Evolutionary conservation across 1,284 basidiomycete species (phyloP), one percentile per base, ranked within the genome.

Genomic region (Pseudozyma sp.): DNA sequence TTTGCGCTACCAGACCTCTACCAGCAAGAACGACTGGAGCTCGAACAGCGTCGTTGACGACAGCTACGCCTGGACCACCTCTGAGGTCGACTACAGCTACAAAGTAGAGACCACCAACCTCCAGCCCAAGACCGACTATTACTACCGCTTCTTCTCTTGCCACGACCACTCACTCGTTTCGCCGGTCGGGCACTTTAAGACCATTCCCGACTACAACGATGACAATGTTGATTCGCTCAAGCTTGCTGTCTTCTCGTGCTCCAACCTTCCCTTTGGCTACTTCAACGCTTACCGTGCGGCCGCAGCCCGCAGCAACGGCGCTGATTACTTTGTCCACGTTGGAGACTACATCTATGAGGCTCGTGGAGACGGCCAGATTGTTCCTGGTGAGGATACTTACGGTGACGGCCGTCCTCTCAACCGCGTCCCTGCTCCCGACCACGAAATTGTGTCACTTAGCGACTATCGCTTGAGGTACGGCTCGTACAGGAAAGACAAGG

Each of bases 221-320:
- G 58, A 68, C 12, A 34, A 52, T 12, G 87, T 88, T 19, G 88
- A 89, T 62, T 87, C 87, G 11, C 75, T 90, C 36, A 88, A 87
- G 2, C 73, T 90, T 3, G 89, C 89, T 2, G 89, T 90, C 3
- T 90, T 90, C 81, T 90, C 89, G 7, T 90, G 89, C 77, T 89
- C 89, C 19, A 89, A 88, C 61, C 88, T 87, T 43, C 77, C 74
- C 40, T 78, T 81, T 87, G 90, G 91, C 0, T 91, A 87, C 83
- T 91, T 91, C 87, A 91, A 91, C 79, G 90, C 90, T 13, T 92
- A 91, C 79, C 86, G 88, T 51, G 89, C 89, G 1, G 88, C 89
- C 19, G 88, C 88, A 58, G 70, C 70, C 12, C 89, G 89, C 71
- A 59, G 64, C 10, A 88, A 89, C 25, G 25, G 25, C 12, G 87